phyloP scores from a whole-genome alignment of 495 filamentous ascomycete genomes.

The Aspergillus sclerotiicarbonarius region DNA sequence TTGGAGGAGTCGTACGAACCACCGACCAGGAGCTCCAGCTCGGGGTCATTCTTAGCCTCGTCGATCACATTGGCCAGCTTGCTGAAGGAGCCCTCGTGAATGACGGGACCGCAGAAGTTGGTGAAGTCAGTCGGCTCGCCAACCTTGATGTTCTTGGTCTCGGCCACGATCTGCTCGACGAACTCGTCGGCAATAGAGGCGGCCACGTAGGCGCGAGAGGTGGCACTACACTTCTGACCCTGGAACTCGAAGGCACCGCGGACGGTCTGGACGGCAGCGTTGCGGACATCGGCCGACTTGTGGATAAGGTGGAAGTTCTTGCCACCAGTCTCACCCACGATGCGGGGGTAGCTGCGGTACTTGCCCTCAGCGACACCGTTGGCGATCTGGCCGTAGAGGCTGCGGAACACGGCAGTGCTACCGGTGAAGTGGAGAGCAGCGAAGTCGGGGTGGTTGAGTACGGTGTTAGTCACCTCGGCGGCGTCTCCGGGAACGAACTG shows the following conservation, averaged over 20 bases:
- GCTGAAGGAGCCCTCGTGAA: constrained; percentile 54
- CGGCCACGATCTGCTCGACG: constrained; percentile 56
- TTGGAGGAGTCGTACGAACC: constrained; percentile 57
- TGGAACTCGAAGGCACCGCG: constrained; percentile 85
- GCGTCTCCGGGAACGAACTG: constrained; percentile 83
- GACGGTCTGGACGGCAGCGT: constrained; percentile 74
- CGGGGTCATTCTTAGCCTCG: constrained; percentile 58
- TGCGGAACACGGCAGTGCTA: constrained; percentile 78
- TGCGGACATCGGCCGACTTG: constrained; percentile 67
- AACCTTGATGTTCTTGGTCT: constrained; percentile 64
- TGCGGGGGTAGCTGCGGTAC: constrained; percentile 75
- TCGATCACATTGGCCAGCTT: constrained; percentile 57
- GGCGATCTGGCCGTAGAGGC: constrained; percentile 73
- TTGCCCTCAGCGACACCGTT: constrained; percentile 66
- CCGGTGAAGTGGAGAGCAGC: constrained; percentile 81
- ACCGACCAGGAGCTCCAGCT: constrained; percentile 60
- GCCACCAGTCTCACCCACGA: constrained; percentile 82
- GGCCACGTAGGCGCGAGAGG: constrained; percentile 72
- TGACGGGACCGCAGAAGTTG: constrained; percentile 58
- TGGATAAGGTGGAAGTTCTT: constrained; percentile 89
- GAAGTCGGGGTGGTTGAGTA: constrained; percentile 67
- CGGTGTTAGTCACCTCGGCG: constrained; percentile 69
- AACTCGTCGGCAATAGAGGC: constrained; percentile 68
- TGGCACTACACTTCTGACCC: constrained; percentile 85
- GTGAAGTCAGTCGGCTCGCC: constrained; percentile 67